A percentile compares a stretch with the other conserved stretches of the same genome.
Evolutionary conservation across 495 filamentous ascomycete genomes (phyloP).

Genomic region (Aspergillus campestris): DNA sequence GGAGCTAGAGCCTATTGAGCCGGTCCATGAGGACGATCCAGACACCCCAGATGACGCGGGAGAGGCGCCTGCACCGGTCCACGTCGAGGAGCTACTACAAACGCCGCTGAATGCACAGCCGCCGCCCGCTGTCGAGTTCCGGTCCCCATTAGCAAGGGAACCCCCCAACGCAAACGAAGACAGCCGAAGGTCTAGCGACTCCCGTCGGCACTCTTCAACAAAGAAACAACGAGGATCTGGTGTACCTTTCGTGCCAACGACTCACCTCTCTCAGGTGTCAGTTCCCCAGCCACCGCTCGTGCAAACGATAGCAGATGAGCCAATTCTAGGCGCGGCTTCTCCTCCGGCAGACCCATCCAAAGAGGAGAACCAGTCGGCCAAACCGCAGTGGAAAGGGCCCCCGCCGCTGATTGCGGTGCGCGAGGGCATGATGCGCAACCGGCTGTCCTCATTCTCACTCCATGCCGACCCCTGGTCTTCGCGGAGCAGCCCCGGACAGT

Average conservation of each 20-base stretch:
- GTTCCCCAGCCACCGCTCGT: constrained; percentile 4
- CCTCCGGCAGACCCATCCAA: constrained; percentile 2
- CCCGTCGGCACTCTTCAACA: constrained; percentile 3
- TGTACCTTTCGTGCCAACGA: constrained; percentile 12
- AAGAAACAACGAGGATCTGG: constrained; percentile 9
- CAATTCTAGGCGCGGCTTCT: not conserved
- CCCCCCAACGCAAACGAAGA: constrained; percentile 9
- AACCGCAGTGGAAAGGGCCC: constrained; percentile 25
- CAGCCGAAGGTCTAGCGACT: constrained; percentile 9
- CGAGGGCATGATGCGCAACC: constrained; percentile 29
- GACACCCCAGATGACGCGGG: constrained; percentile 16
- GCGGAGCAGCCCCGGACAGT: constrained; percentile 24
- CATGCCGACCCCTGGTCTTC: constrained; percentile 26
- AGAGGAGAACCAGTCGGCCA: constrained; percentile 10
- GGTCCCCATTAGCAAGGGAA: constrained; percentile 7
- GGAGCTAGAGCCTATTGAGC: constrained; percentile 53
- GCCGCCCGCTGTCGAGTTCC: constrained; percentile 27
- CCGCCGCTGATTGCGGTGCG: constrained; percentile 35
- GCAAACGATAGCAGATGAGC: not conserved
- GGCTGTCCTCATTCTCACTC: constrained; percentile 33
- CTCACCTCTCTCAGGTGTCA: constrained; percentile 4
- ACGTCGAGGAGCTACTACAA: constrained; percentile 59
- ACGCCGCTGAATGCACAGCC: constrained; percentile 48
- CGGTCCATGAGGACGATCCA: constrained; percentile 27
- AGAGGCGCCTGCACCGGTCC: constrained; percentile 53